Base-by-base conservation (phyloP, 2,329 filamentous ascomycete genomes). In the Sporothrix protearum region DNA sequence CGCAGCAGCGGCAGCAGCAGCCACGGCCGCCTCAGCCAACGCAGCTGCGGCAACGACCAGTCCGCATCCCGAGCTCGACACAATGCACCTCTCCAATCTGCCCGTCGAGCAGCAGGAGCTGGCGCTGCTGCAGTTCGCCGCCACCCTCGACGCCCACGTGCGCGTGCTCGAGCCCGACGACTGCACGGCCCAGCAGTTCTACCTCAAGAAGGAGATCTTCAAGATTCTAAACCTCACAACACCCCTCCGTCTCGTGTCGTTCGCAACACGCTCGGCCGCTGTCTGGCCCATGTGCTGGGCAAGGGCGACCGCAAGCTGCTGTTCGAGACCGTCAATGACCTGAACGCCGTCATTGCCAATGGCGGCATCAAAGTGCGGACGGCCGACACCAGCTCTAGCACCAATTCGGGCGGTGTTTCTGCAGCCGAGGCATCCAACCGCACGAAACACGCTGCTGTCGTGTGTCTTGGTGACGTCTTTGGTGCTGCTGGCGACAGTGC, bases 21-120 rank as follows among this genome's bases (percentile, higher is more conserved):
- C 67, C 71, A 76, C 77, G 70, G 72, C 75, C 73, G 77, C 76
- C 70, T 73, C 76, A 42, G 57, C 66, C 68, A 53, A 72, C 36
- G 64, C 72, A n/a, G 74, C 74, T 12, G 74, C 76, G 16, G 73
- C 81, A 74, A 83, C 81, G 75, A 81, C 84, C 73, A 81, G 80
- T 74, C 78, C 82, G 71, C 90, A 88, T 78, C 91, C 90, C 68
- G 92, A 97, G 84, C 92, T 99, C 80, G 94, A 99, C 79, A 83
- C 97, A 76, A 84, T 90, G 77, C 97, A 97, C 85, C 89, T 99
- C 64, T 91, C 97, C 81, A 87, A 92, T 69, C 88, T 98, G 63
- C 93, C 95, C 57, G 89, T 92, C 70, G 96, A 99, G 82, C 96
- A 99, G 80, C 96, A 99, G 82, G 94, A 97, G 78, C 88, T 99